A percentile compares a stretch with the other conserved stretches of the same genome.
phyloP scores from a whole-genome alignment of 2,329 filamentous ascomycete genomes.

The Eurotiales sp. region DNA sequence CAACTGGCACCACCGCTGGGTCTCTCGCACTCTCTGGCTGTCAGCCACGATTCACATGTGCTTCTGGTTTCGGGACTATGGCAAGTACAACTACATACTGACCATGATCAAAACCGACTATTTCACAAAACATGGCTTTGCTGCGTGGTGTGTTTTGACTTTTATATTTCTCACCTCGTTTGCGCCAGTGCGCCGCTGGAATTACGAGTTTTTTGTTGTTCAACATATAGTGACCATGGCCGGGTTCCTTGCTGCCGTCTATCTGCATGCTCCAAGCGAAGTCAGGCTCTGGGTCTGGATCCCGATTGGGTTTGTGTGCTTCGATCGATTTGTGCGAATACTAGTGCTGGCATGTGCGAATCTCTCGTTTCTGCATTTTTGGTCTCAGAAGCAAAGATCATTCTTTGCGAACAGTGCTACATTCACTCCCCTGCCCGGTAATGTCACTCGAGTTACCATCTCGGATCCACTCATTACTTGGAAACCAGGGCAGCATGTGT shows the following conservation, averaged over 20 bases:
- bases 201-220: conserved; percentile 54
- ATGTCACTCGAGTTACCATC: conserved; percentile 56
- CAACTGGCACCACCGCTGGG: conserved; percentile 54
- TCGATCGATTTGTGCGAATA: conserved; percentile 42
- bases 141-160: conserved; percentile 49
- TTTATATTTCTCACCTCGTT: conserved; percentile 52
- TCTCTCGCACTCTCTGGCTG: conserved; percentile 49
- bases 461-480: conserved; percentile 54
- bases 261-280: conserved; percentile 45
- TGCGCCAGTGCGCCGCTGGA: conserved; percentile 46
- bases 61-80: conserved; percentile 54
- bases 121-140: conserved; percentile 50
- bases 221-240: conserved; percentile 52
- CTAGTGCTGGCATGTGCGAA: conserved; percentile 37
- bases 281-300: conserved; percentile 47
- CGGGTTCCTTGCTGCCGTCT: conserved; percentile 47
- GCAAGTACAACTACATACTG: conserved; percentile 47
- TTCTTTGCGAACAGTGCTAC: conserved; percentile 42
- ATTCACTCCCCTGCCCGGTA: conserved; percentile 50
- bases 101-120: conserved; percentile 47
- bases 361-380: conserved; percentile 37
- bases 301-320: conserved; percentile 43
- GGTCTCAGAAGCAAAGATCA: conserved; percentile 14
- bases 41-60: conserved; percentile 53
- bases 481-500: conserved; percentile 61